These are phyloP conservation scores for Suillus tomentosus DNA, from an alignment of 768 basidiomycete species.

Conservation along the genomic window DNA sequence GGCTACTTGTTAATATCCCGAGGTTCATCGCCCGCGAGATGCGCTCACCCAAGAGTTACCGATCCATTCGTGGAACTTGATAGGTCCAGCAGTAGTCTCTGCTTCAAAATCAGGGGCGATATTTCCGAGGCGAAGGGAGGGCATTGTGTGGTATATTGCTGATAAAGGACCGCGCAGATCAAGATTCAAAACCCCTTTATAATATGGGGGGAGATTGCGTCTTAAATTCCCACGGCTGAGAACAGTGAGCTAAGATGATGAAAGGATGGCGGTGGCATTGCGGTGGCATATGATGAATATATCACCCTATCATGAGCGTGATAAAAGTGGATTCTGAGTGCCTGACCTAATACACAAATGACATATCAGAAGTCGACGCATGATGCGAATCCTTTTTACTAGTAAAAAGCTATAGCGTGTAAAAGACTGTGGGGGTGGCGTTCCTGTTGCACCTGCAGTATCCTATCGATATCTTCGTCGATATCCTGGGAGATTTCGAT, in stretches of 20 bases:
- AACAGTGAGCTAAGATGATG: neutral
- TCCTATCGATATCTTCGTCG: conserved; percentile 87
- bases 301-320: neutral
- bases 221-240: conserved; percentile 60
- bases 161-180: conserved; percentile 11
- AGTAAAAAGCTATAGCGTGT: conserved; percentile 93
- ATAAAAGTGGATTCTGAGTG: neutral
- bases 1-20: conserved; percentile 5
- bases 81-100: conserved; percentile 80
- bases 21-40: conserved; percentile 1
- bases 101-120: conserved; percentile 92
- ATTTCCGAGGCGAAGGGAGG: conserved; percentile 77
- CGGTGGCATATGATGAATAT: neutral
- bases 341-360: neutral
- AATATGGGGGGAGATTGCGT: conserved; percentile 44
- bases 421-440: conserved; percentile 90
- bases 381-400: conserved; percentile 21
- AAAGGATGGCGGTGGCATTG: neutral
- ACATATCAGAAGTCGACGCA: neutral
- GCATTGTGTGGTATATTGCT: conserved; percentile 31
- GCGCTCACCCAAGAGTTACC: conserved; percentile 80
- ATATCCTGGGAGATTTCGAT: conserved; percentile 85
- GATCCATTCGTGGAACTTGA: conserved; percentile 94
- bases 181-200: conserved; percentile 12
- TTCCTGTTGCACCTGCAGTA: conserved; percentile 83